phyloP scores from a whole-genome alignment of 306 rosid genomes.

The Trifolium pratense region DNA sequence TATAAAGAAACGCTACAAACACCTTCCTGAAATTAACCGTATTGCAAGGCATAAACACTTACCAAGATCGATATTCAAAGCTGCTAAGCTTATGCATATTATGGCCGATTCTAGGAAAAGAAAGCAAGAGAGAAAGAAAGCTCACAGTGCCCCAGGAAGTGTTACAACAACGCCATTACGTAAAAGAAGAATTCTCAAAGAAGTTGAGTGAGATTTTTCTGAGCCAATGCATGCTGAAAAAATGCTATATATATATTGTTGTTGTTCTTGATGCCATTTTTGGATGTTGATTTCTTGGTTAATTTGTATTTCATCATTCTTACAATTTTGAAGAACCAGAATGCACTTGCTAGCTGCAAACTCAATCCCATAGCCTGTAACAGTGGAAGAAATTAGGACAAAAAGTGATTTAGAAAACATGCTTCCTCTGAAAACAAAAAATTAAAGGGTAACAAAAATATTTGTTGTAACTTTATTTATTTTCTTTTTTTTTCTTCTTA shows the following conservation, averaged over 20 bases:
- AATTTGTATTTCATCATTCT: slow-evolving; percentile 77
- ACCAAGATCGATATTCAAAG: slow-evolving; percentile 81
- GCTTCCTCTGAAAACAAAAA: background rate
- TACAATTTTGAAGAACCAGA: slow-evolving; percentile 90
- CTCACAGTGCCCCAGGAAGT: slow-evolving; percentile 90
- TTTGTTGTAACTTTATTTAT: slow-evolving; percentile 55
- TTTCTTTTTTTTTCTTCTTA: no score
- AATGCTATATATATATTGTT: slow-evolving; percentile 7
- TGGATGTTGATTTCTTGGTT: slow-evolving; percentile 44
- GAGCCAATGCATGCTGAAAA: background rate
- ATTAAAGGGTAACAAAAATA: background rate
- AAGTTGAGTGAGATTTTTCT: slow-evolving; percentile 54
- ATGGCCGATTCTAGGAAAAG: slow-evolving; percentile 63
- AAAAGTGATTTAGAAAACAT: background rate
- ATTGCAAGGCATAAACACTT: slow-evolving; percentile 84
- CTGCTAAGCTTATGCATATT: slow-evolving; percentile 55
- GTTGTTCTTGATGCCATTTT: slow-evolving; percentile 40
- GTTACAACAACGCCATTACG: slow-evolving; percentile 61
- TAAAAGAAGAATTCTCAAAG: slow-evolving; percentile 65
- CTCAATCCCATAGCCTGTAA: slow-evolving; percentile 76
- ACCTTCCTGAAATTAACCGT: slow-evolving; percentile 85
- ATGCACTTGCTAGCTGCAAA: slow-evolving; percentile 82
- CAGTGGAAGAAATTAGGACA: background rate
- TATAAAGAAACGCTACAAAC: slow-evolving; percentile 79
- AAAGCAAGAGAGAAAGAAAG: slow-evolving; percentile 77